Conservation (phyloP, 2,329 filamentous ascomycete species). For the Neofusicoccum parvum region DNA sequence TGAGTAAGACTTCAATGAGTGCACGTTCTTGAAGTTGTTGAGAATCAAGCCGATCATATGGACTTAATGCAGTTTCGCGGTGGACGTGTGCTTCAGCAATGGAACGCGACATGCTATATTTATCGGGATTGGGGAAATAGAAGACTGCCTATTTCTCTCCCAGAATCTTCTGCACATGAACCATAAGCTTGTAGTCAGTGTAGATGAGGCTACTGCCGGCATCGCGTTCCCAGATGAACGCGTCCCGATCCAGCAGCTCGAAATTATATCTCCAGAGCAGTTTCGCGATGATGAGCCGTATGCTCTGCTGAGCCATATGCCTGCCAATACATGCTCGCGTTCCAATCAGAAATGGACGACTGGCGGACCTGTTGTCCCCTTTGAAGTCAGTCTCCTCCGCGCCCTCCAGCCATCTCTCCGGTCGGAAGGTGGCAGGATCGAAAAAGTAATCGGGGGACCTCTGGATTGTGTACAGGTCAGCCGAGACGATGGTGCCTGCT, state of each 20-base stretch:
- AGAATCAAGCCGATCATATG: too few species aligned
- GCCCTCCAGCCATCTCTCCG: neutral
- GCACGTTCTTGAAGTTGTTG: too few species aligned
- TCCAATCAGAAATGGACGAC: neutral
- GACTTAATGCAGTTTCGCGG: too few species aligned
- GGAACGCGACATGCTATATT: too few species aligned
- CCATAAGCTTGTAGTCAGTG: neutral
- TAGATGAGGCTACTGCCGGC: neutral
- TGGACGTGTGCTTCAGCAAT: too few species aligned
- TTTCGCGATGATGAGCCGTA: neutral
- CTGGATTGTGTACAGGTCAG: neutral
- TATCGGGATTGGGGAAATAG: too few species aligned
- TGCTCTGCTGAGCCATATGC: neutral
- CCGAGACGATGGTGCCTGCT: neutral
- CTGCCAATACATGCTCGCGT: neutral
- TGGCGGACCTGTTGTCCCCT: neutral
- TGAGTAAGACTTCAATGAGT: too few species aligned
- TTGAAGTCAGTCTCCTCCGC: neutral
- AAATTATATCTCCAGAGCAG: neutral
- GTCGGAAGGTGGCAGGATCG: neutral
- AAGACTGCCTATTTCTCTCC: too few species aligned
- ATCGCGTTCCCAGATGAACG: neutral
- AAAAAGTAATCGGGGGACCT: neutral
- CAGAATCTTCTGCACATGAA: too few species aligned
- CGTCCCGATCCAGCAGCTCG: neutral